Percentiles rank a stretch among this genome's conserved stretches.
phyloP scores from a whole-genome alignment of 179 eudicot species.

The Amaranthus tricolor region DNA sequence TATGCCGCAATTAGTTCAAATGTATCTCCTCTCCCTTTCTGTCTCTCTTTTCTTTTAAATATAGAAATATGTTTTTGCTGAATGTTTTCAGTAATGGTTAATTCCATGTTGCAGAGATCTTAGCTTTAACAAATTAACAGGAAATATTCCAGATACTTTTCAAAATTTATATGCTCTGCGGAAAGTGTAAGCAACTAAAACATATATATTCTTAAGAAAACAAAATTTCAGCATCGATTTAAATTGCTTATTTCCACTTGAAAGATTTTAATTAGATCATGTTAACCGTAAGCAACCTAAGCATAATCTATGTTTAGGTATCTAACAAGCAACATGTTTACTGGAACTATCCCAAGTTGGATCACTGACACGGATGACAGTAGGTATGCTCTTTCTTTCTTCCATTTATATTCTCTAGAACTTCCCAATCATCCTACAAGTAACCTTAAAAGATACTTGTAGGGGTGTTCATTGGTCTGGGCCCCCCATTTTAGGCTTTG shows the following conservation, averaged over 20 bases:
- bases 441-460: too few species aligned
- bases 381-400: constrained; percentile 20
- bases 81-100: not conserved
- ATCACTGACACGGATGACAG: constrained; percentile 15
- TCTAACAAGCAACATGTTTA: constrained; percentile 40
- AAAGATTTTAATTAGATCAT: not conserved
- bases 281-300: not conserved
- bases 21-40: constrained; percentile 25
- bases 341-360: constrained; percentile 37
- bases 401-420: not conserved
- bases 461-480: too few species aligned
- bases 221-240: not conserved
- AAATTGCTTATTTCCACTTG: not conserved
- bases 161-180: not conserved
- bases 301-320: constrained; percentile 22
- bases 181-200: constrained; percentile 9
- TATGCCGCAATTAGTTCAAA: constrained; percentile 8
- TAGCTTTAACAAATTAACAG: constrained; percentile 42
- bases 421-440: not conserved
- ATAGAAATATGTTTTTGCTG: not conserved
- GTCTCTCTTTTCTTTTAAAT: not conserved
- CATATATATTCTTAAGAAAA: not conserved
- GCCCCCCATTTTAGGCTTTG: too few species aligned
- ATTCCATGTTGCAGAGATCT: constrained; percentile 35
- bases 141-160: constrained; percentile 23